These are phyloP conservation scores for Tuber borchii DNA, from an alignment of 495 filamentous ascomycete species.

Conservation along the genomic window DNA sequence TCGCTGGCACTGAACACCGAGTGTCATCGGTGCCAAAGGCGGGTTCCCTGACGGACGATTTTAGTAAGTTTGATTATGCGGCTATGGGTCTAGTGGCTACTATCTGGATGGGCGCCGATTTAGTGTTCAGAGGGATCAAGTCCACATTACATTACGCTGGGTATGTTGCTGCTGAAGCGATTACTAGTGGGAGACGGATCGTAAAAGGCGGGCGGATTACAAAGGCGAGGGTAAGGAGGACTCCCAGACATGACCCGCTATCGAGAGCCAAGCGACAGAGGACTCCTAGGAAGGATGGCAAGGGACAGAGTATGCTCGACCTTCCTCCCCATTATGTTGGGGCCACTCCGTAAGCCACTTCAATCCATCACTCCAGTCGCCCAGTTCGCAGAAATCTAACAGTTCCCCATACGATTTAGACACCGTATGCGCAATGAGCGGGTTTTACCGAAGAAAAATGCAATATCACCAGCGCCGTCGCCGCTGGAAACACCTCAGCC, in stretches of 20 bases:
- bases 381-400: not conserved
- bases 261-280: not conserved
- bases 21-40: not conserved
- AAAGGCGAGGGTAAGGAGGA: not conserved
- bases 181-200: conserved; percentile 12
- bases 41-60: not conserved
- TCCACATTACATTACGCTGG: conserved; percentile 24
- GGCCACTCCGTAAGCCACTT: conserved; percentile 38
- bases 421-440: not conserved
- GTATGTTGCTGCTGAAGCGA: conserved; percentile 15
- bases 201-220: not conserved
- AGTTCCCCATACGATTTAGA: not conserved
- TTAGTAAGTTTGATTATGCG: conserved; percentile 16
- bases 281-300: conserved; percentile 18
- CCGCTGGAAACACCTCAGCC: not conserved
- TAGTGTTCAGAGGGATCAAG: conserved; percentile 13
- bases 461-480: not conserved
- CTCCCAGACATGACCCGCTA: conserved; percentile 5
- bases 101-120: conserved; percentile 16
- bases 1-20: not conserved
- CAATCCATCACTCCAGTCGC: not conserved
- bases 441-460: not conserved
- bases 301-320: conserved; percentile 38
- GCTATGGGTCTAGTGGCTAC: conserved; percentile 21
- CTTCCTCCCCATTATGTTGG: conserved; percentile 42